Percentiles rank a stretch among this genome's conserved stretches.
Evolutionary conservation across 2,329 filamentous ascomycete genomes (phyloP).

Genomic region (Fusarium incarnatum): DNA sequence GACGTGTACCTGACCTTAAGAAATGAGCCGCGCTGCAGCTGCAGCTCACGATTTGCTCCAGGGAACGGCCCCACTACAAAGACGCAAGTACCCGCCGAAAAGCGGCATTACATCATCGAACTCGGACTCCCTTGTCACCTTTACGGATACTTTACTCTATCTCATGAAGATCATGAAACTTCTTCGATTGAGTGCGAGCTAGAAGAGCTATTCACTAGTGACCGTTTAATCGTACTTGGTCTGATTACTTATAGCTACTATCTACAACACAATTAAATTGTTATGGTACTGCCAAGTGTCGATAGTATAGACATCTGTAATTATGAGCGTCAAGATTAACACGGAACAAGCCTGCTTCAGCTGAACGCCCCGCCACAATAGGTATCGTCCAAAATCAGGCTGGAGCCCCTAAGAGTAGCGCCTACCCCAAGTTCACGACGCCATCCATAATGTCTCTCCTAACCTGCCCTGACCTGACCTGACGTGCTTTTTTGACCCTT

Average conservation of each 20-base stretch:
- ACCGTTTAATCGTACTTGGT: neutral
- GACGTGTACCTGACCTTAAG: neutral
- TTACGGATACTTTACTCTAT: conserved; percentile 1
- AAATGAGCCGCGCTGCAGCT: conserved; percentile 32
- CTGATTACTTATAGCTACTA: neutral
- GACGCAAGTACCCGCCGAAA: conserved; percentile 12
- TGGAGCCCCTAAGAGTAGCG: conserved; percentile 37
- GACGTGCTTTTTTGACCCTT: conserved; percentile 12
- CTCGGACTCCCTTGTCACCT: conserved; percentile 2
- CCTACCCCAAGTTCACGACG: conserved; percentile 35
- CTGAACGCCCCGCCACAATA: conserved; percentile 35
- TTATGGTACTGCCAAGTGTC: neutral
- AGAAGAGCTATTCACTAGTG: neutral
- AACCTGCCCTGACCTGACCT: neutral
- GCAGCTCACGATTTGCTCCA: conserved; percentile 16
- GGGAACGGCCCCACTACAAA: conserved; percentile 22
- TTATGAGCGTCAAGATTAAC: conserved; percentile 3
- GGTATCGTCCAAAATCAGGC: conserved; percentile 34
- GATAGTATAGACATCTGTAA: neutral
- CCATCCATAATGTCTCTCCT: conserved; percentile 32
- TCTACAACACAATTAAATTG: neutral
- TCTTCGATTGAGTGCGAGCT: conserved; percentile 10
- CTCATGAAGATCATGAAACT: conserved; percentile 27
- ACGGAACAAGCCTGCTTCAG: conserved; percentile 35
- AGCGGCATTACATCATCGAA: conserved; percentile 46